Base-by-base conservation (phyloP, 129 eudicot genomes). In the Cynara cardunculus region DNA sequence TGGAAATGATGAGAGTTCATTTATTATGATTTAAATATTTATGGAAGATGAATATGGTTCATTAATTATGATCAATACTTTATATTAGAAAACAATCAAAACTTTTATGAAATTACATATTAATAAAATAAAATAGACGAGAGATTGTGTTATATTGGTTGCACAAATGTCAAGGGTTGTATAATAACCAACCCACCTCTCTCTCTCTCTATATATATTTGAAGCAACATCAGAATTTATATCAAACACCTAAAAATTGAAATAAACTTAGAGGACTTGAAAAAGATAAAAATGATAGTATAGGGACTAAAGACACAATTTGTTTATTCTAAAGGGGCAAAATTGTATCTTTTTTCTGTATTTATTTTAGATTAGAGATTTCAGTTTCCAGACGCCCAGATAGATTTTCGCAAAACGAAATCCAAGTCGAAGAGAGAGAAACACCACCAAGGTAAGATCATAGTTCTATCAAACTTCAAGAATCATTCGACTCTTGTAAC, bases 401-500 rank as follows among this genome's bases (percentile, higher is more conserved):
- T 69, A 79, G 76, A 79, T 69, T 79, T 30, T 69, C 49, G 69
- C 82, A 49, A 69, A 78, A 24, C 82, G 46, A 78, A 78, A 78
- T 78, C 75, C 82, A 41, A 69, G 69, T 79, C 80, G 85, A 74
- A 81, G 85, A 81, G 85, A 81, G 85, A 81, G 84, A 81, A 68
- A 81, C 74, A 46, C 75, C 75, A 61, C 13, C 35, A 44, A 66
- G 69, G 80, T 66, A 74, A 81, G 53, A 10, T 73, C 84, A 28
- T 22, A 59, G 61, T 41, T 39, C 69, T 25, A 74, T 25, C 75
- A 14, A 65, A 66, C 72, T 53, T 82, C 82, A 70, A 56, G 31
- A 59, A 71, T 74, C 59, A 76, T 32, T 35, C 22, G 10, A 41
- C 69, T 73, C 49, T 19, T 0, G 35, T 68, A n/a, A 26, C 65